Evolutionary conservation across 768 basidiomycete species (phyloP), one percentile per base, ranked within the genome.

Genomic region (Baorangia bicolor): DNA sequence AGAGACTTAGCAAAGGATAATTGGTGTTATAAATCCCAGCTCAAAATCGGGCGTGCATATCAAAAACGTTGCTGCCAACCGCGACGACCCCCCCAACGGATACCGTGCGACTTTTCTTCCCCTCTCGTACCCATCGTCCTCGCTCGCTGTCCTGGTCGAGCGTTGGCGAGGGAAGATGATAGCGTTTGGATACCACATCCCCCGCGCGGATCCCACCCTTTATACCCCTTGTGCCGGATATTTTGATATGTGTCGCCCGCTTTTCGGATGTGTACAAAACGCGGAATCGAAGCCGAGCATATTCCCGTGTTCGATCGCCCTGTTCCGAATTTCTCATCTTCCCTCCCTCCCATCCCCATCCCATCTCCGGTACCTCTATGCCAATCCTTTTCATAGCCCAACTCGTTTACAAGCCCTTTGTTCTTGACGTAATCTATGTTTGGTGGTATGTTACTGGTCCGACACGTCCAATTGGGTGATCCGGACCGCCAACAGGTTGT

Each of bases 1-100:
- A 42, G 41, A 27, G 18, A 47, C 49, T 54, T 58, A 52, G 55
- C 59, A 49, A 54, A 6, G 59, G 53, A 56, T 60, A 67, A 58
- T 56, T 59, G 45, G 59, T 65, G 62, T 64, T 68, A 68, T 64
- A 69, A 69, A 68, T 58, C 58, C 68, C 42, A 64, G 63, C 62
- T 64, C 63, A 66, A 69, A 69, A 69, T 62, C 68, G 59, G 65
- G 61, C 58, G 65, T 69, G 57, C 59, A 68, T 69, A 69, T 69
- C 67, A 69, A 69, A 69, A 69, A 69, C 67, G 65, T 43, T 63
- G 65, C 46, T 55, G 59, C 55, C 42, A 46, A 54, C 39, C 49
- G 43, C 42, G 23, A 43, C 46, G 58, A 56, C 56, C 57, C 58
- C 18, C 35, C 58, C 53, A 56, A 55, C 21, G 12, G 47, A 28